Evolutionary conservation across 805 yeast genomes (phyloP).

Genomic region (Nakazawaea sp.): DNA sequence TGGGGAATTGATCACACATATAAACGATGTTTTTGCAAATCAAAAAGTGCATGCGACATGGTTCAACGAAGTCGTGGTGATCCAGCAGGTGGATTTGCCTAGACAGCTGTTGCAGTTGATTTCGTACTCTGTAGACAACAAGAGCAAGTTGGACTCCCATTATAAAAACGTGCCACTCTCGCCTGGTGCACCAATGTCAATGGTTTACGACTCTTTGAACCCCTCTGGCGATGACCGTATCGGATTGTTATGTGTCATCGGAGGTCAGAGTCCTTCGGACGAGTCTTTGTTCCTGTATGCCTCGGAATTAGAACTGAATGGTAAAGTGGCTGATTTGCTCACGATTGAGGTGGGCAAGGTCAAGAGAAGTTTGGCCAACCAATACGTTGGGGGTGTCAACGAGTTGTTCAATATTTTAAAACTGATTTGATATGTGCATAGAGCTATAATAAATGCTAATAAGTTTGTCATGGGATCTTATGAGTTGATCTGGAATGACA

Average conservation of each 20-base stretch:
- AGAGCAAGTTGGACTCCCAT: constrained; percentile 10
- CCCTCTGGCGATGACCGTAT: constrained; percentile 12
- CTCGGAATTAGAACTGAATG: constrained; percentile 31
- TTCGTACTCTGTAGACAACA: constrained; percentile 27
- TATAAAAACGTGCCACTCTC: constrained; percentile 16
- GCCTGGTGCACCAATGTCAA: constrained; percentile 14
- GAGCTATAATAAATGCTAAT: too few relatives aligned
- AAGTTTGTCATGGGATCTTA: background rate
- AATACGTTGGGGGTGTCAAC: constrained; percentile 62
- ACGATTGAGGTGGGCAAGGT: constrained; percentile 56
- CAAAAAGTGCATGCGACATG: constrained; percentile 72
- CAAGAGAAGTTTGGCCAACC: constrained; percentile 51
- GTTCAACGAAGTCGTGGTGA: constrained; percentile 60
- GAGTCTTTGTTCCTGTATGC: constrained; percentile 59
- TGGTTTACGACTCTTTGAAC: background rate
- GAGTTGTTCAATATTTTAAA: constrained; percentile 52
- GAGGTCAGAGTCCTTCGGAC: constrained; percentile 62
- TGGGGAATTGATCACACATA: constrained; percentile 82
- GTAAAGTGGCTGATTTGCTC: constrained; percentile 37
- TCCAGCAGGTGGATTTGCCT: constrained; percentile 59
- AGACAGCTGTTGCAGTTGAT: constrained; percentile 51
- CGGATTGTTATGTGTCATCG: constrained; percentile 49
- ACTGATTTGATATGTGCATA: constrained; percentile 2
- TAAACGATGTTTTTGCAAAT: constrained; percentile 65
- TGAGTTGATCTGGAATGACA: background rate